phyloP scores from a whole-genome alignment of 495 filamentous ascomycete genomes.

The Penicillium cinerascens region DNA sequence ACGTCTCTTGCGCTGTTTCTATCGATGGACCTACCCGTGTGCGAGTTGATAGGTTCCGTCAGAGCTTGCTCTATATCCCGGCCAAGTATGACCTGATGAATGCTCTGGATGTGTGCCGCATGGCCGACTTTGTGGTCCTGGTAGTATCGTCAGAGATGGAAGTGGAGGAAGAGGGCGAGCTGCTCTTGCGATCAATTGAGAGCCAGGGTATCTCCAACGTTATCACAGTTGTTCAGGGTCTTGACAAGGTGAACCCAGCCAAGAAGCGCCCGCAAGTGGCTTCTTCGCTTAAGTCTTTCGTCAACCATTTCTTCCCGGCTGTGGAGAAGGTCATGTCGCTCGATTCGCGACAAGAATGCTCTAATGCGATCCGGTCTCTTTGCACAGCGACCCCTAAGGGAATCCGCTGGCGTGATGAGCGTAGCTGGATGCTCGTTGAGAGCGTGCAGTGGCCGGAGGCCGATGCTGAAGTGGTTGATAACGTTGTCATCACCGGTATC shows the following conservation, averaged over 20 bases:
- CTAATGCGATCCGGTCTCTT: conserved; percentile 82
- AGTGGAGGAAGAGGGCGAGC: conserved; percentile 76
- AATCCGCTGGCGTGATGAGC: conserved; percentile 85
- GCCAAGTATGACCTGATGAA: conserved; percentile 66
- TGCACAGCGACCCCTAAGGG: conserved; percentile 91
- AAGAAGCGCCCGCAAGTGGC: conserved; percentile 75
- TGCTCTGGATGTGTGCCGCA: conserved; percentile 78
- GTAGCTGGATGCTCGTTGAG: conserved; percentile 92
- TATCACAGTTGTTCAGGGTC: conserved; percentile 71
- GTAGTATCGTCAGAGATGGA: conserved; percentile 76
- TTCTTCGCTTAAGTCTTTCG: conserved; percentile 79
- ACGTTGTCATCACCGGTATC: conserved; percentile 77
- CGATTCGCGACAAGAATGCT: conserved; percentile 81
- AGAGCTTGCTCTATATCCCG: conserved; percentile 80
- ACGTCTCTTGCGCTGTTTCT: conserved; percentile 65
- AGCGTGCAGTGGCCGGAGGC: conserved; percentile 65
- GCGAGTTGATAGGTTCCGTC: conserved; percentile 84
- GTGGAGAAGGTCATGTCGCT: conserved; percentile 84
- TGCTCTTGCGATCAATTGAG: conserved; percentile 79
- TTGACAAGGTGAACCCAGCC: conserved; percentile 70
- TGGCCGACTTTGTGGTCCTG: conserved; percentile 86
- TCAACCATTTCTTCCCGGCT: conserved; percentile 86
- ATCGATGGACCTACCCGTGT: conserved; percentile 57
- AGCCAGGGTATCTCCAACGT: conserved; percentile 90
- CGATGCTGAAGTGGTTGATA: conserved; percentile 41